A percentile compares a stretch with the other conserved stretches of the same genome.
These are phyloP conservation scores for Scytalidium sp. DNA, from an alignment of 2,329 filamentous ascomycete genomes.

Conservation along the genomic window DNA sequence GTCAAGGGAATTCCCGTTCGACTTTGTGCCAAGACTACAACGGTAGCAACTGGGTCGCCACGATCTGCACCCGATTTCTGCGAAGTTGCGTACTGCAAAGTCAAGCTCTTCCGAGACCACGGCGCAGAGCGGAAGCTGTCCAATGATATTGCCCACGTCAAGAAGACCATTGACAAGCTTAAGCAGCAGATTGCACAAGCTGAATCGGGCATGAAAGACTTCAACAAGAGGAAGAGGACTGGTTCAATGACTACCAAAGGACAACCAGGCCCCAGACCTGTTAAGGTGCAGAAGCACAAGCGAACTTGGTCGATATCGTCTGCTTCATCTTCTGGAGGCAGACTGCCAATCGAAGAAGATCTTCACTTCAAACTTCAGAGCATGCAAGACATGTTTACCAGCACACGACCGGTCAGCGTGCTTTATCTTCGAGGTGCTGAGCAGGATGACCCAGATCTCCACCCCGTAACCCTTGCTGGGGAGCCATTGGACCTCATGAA, in stretches of 20 bases:
- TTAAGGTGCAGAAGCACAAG: slow-evolving; percentile 89
- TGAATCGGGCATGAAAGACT: slow-evolving; percentile 65
- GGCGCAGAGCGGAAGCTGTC: slow-evolving; percentile 92
- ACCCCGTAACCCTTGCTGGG: slow-evolving; percentile 71
- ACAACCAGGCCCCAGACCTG: slow-evolving; percentile 53
- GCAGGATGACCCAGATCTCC: slow-evolving; percentile 73
- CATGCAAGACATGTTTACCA: slow-evolving; percentile 85
- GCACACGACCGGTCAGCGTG: slow-evolving; percentile 74
- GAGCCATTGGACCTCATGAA: slow-evolving; percentile 61
- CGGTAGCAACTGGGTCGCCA: slow-evolving; percentile 52
- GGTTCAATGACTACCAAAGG: slow-evolving; percentile 42
- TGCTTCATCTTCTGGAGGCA: slow-evolving; percentile 56
- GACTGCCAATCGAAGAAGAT: slow-evolving; percentile 67
- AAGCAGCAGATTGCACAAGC: slow-evolving; percentile 88
- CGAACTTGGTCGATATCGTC: slow-evolving; percentile 95
- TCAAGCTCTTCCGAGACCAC: slow-evolving; percentile 95
- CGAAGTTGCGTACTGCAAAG: slow-evolving; percentile 92
- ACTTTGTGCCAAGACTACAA: slow-evolving; percentile 85
- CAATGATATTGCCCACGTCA: slow-evolving; percentile 91
- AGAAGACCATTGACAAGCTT: slow-evolving; percentile 94
- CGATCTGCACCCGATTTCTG: slow-evolving; percentile 44
- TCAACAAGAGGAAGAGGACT: slow-evolving; percentile 60
- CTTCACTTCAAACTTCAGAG: slow-evolving; percentile 74
- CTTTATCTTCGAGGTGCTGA: slow-evolving; percentile 76
- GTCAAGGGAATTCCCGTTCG: slow-evolving; percentile 96